Evolutionary conservation across 2,329 filamentous ascomycete species (phyloP).

Genomic region (Calcarisporium arbuscula): DNA sequence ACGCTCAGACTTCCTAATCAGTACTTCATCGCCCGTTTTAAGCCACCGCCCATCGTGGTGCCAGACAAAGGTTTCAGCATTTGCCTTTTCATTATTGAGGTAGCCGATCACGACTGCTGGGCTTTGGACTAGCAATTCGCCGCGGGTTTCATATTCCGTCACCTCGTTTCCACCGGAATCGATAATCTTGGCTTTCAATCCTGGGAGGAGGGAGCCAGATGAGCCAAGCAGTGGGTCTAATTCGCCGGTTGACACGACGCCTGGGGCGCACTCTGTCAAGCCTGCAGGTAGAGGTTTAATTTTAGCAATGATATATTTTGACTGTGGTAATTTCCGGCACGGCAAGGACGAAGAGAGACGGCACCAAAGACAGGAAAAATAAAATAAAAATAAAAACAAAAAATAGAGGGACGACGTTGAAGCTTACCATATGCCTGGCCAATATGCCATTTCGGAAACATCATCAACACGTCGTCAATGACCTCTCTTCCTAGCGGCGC

Average conservation of each 20-base stretch:
- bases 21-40: constrained; percentile 78
- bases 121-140: constrained; percentile 73
- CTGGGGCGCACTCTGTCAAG: constrained; percentile 67
- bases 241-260: constrained; percentile 51
- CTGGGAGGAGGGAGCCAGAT: constrained; percentile 61
- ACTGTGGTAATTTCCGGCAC: too few species aligned
- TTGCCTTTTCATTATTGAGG: constrained; percentile 79
- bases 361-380: too few species aligned
- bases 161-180: constrained; percentile 62
- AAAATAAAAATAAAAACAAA: too few species aligned
- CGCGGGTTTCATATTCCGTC: constrained; percentile 62
- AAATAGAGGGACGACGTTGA: too few species aligned
- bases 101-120: constrained; percentile 79
- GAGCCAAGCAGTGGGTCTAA: constrained; percentile 62
- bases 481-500: constrained; percentile 68
- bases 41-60: constrained; percentile 68
- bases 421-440: constrained; percentile 67
- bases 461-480: constrained; percentile 51
- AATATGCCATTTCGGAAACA: constrained; percentile 59
- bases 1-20: constrained; percentile 55
- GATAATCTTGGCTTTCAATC: constrained; percentile 57
- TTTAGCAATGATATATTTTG: too few species aligned
- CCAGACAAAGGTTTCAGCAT: constrained; percentile 66
- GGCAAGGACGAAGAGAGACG: too few species aligned
- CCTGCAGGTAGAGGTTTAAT: constrained; percentile 41